Base-by-base conservation (phyloP, 176 grass and related monocot genomes). In the Echinochloa phyllopogon region DNA sequence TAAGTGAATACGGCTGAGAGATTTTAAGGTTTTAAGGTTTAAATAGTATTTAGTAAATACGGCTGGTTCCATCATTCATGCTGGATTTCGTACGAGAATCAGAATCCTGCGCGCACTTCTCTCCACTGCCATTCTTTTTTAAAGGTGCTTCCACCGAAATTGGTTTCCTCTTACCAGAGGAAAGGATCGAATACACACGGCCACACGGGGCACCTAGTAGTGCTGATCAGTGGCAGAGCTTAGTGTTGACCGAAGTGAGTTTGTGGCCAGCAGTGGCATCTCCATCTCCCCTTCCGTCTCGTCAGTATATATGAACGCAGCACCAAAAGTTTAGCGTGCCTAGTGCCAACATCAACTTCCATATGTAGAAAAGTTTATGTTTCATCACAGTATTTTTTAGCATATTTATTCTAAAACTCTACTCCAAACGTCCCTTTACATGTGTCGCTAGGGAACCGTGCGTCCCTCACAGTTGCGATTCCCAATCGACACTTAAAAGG, bases 91-190 rank as follows among this genome's bases (percentile, higher is more conserved):
- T 21, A 29, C 2, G 8, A 45, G 83, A 90, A 86, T 72, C 49
- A 52, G 41, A 83, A 78, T 74, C 43, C 0, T 73, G n/a, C 56
- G n/a, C 56, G 21, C 74, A 68, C 67, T 87, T 83, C 49, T 61
- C 11, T 38, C 65, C 52, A 6, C 23, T 79, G 41, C 74, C 74
- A 9, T 79, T 79, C 80, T 83, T 87, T 87, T 90, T 65, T 25
- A 69, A 81, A 85, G 53, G 77, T 11, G 41, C 69, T 36, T 37
- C 42, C 83, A 89, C 62, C 11, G 4, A 76, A 76, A 85, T 85
- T 63, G 63, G 36, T 60, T 63, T 60, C 36, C 64, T 76, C 47
- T 23, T 37, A 38, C 23, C 33, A 6, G 63, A 83, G 33, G 16
- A 76, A 85, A 59, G 55, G 33, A n/a, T n/a, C n/a, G n/a, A 29